Conservation (phyloP, 1,284 basidiomycete genomes). For the Trametes polyzona region DNA sequence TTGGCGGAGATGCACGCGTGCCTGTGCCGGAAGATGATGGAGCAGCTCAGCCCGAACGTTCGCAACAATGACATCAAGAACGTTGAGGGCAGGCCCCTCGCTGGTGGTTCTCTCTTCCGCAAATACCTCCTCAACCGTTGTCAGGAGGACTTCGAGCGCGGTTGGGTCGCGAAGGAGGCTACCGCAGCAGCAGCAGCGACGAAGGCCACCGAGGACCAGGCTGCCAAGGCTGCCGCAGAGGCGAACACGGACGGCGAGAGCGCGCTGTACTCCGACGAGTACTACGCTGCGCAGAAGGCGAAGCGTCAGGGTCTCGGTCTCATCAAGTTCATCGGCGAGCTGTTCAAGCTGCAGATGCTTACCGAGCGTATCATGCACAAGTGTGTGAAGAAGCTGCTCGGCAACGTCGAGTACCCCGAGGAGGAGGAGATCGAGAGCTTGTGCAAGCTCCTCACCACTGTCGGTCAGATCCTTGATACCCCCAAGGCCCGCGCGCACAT, state of each 20-base stretch:
- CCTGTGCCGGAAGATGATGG: conserved; percentile 60
- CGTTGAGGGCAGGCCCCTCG: conserved; percentile 79
- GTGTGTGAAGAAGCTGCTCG: conserved; percentile 92
- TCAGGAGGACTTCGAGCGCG: conserved; percentile 45
- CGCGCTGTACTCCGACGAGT: background rate
- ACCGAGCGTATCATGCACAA: conserved; percentile 72
- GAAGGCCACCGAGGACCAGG: conserved; percentile 55
- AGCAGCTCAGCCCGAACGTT: conserved; percentile 76
- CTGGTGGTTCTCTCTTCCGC: conserved; percentile 87
- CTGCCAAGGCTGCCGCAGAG: conserved; percentile 64
- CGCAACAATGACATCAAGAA: conserved; percentile 84
- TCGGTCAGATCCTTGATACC: conserved; percentile 83
- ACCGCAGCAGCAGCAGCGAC: conserved; percentile 38
- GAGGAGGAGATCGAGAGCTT: conserved; percentile 97
- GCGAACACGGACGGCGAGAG: conserved; percentile 29
- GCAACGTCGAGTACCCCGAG: conserved; percentile 91
- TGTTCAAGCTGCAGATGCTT: conserved; percentile 87
- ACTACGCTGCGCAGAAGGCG: conserved; percentile 71
- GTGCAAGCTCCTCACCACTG: conserved; percentile 89
- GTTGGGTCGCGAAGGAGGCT: conserved; percentile 46
- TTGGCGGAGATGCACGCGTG: conserved; percentile 27
- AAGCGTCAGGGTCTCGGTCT: conserved; percentile 96
- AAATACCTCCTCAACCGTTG: conserved; percentile 70
- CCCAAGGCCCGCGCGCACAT: conserved; percentile 84
- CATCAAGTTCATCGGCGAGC: conserved; percentile 96